Conservation (phyloP, 129 eudicot species). For the Helichrysum umbraculigerum region DNA sequence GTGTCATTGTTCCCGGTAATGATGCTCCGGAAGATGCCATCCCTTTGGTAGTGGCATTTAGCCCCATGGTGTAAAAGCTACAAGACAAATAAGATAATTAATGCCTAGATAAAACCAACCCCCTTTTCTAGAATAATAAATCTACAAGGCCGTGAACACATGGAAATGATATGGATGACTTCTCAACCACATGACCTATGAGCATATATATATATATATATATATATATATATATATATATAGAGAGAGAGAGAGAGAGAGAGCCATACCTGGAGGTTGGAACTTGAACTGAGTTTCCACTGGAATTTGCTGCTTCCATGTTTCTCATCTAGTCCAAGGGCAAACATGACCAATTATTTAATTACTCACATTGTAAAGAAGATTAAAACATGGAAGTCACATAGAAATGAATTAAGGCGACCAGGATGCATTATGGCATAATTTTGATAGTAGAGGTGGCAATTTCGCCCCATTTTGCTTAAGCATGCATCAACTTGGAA, state of each 20-base stretch:
- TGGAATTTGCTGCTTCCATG: constrained; percentile 42
- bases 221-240: no score
- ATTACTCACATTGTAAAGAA: background rate
- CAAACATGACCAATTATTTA: no score
- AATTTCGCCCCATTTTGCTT: background rate
- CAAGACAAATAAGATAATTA: constrained; percentile 13
- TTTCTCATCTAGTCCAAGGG: constrained; percentile 53
- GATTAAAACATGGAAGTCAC: constrained; percentile 1
- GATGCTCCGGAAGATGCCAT: constrained; percentile 18
- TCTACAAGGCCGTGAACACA: background rate
- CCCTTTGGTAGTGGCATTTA: constrained; percentile 51
- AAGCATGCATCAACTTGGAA: background rate
- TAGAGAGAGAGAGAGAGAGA: no score
- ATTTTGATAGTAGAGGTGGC: background rate
- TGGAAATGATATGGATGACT: no score
- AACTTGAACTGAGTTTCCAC: constrained; percentile 53
- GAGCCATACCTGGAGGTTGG: constrained; percentile 63
- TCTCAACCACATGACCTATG: no score
- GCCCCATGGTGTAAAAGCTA: constrained; percentile 58
- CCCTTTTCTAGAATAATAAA: background rate
- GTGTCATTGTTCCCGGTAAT: constrained; percentile 5
- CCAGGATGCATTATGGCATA: background rate
- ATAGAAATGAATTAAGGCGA: background rate
- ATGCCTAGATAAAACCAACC: background rate
- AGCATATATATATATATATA: background rate